Evolutionary conservation across 768 basidiomycete species (phyloP).

Genomic region (Scleroderma citrinum): DNA sequence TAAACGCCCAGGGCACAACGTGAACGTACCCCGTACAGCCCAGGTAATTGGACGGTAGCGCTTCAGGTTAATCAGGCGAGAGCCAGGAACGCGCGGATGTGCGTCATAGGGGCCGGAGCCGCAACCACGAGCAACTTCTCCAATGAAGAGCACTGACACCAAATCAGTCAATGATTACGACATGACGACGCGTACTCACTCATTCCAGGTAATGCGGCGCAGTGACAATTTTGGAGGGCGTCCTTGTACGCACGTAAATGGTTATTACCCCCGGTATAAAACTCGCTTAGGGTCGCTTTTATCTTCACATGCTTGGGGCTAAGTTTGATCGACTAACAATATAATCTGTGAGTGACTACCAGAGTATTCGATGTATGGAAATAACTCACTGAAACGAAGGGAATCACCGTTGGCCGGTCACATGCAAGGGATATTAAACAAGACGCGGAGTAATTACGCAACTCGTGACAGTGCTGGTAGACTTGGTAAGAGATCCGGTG

Average conservation of each 20-base stretch:
- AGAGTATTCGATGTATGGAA: not conserved
- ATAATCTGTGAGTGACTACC: not conserved
- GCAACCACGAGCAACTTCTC: constrained; percentile 28
- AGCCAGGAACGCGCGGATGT: constrained; percentile 20
- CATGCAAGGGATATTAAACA: constrained; percentile 38
- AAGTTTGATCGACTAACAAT: constrained; percentile 19
- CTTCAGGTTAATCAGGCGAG: constrained; percentile 33
- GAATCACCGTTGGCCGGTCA: constrained; percentile 33
- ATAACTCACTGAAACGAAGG: constrained; percentile 20
- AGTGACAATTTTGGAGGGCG: constrained; percentile 22
- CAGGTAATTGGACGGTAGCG: constrained; percentile 34
- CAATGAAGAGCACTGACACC: constrained; percentile 25
- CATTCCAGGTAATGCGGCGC: constrained; percentile 30
- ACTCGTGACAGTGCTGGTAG: constrained; percentile 36
- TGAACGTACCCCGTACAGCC: constrained; percentile 34
- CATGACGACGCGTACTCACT: constrained; percentile 7
- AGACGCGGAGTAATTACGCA: constrained; percentile 42
- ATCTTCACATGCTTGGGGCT: constrained; percentile 19
- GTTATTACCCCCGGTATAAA: constrained; percentile 20
- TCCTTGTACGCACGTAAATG: constrained; percentile 27
- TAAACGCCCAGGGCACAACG: too few relatives aligned
- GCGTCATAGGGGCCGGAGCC: constrained; percentile 23
- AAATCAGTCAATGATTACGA: constrained; percentile 2
- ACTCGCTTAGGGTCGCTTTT: constrained; percentile 12
- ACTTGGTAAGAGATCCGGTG: constrained; percentile 2